Percentiles rank a stretch among this genome's conserved stretches.
These are phyloP conservation scores for Trichocladium antarcticum DNA, from an alignment of 495 filamentous ascomycete species.

Conservation along the genomic window DNA sequence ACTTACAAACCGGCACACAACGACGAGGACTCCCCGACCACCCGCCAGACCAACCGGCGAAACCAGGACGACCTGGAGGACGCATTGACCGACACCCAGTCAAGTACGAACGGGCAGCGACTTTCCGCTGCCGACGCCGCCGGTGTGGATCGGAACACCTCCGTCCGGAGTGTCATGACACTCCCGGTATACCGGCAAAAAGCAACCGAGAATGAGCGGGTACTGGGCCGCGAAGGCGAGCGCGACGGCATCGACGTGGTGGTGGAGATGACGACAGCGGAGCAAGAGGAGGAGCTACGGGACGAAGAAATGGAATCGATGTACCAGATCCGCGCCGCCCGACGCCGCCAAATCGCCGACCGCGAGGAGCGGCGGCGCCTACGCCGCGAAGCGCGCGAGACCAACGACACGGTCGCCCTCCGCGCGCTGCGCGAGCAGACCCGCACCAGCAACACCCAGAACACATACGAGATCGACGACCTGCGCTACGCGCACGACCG, in stretches of 20 bases:
- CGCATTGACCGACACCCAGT: conserved; percentile 6
- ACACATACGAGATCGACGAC: conserved; percentile 31
- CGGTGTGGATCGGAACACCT: conserved; percentile 72
- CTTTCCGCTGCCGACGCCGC: not conserved
- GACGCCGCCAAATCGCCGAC: conserved; percentile 63
- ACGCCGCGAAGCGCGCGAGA: conserved; percentile 55
- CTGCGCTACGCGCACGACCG: conserved; percentile 58
- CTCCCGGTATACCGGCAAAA: conserved; percentile 64
- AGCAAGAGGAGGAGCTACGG: conserved; percentile 63
- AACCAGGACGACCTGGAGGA: conserved; percentile 16
- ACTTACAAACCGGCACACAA: conserved; percentile 16
- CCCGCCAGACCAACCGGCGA: conserved; percentile 17
- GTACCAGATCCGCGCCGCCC: conserved; percentile 76
- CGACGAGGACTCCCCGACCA: conserved; percentile 16
- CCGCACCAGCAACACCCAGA: conserved; percentile 28
- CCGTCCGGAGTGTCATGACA: conserved; percentile 83
- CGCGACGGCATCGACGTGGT: conserved; percentile 86
- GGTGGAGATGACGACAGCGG: conserved; percentile 50
- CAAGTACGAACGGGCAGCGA: not conserved
- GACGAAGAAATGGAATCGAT: conserved; percentile 88
- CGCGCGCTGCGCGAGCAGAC: conserved; percentile 43
- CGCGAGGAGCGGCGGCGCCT: conserved; percentile 60
- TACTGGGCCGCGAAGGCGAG: conserved; percentile 87
- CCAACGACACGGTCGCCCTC: conserved; percentile 54
- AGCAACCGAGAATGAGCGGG: conserved; percentile 62